A percentile compares a stretch with the other conserved stretches of the same genome.
Evolutionary conservation across 2,329 filamentous ascomycete species (phyloP).

Genomic region (Calonectria hongkongensis): DNA sequence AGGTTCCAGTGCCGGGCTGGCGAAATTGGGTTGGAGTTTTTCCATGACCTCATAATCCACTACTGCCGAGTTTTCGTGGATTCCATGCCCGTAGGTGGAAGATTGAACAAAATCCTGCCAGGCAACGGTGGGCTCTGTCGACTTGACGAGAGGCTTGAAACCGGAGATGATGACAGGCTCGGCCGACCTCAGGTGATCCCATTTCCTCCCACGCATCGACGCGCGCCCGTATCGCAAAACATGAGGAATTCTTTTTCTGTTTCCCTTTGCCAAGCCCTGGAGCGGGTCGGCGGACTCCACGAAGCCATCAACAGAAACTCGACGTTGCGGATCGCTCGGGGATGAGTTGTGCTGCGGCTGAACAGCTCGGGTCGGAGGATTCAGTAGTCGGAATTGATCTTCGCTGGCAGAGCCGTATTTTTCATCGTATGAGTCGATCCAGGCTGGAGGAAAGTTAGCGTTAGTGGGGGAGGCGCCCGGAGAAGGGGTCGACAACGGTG

Average conservation of each 20-base stretch:
- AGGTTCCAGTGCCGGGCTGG: constrained; percentile 60
- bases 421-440: constrained; percentile 70
- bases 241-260: constrained; percentile 64
- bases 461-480: constrained; percentile 19
- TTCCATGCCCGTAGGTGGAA: constrained; percentile 69
- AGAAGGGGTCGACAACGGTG: constrained; percentile 10
- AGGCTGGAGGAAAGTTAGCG: constrained; percentile 60
- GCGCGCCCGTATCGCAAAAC: constrained; percentile 69
- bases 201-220: constrained; percentile 69
- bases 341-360: constrained; percentile 65
- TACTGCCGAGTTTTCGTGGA: constrained; percentile 69
- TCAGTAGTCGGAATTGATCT: constrained; percentile 63
- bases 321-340: constrained; percentile 62
- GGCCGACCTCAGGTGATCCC: constrained; percentile 76
- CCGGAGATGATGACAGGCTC: constrained; percentile 76
- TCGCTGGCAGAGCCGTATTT: constrained; percentile 61
- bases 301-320: constrained; percentile 70
- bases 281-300: constrained; percentile 64
- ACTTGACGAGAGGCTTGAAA: constrained; percentile 62
- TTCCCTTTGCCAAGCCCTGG: constrained; percentile 58
- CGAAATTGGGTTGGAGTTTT: constrained; percentile 69
- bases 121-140: constrained; percentile 63
- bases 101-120: constrained; percentile 74
- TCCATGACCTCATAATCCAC: constrained; percentile 67
- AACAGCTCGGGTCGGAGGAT: constrained; percentile 61